phyloP scores from a whole-genome alignment of 768 basidiomycete genomes.

The Collybia mongolica region DNA sequence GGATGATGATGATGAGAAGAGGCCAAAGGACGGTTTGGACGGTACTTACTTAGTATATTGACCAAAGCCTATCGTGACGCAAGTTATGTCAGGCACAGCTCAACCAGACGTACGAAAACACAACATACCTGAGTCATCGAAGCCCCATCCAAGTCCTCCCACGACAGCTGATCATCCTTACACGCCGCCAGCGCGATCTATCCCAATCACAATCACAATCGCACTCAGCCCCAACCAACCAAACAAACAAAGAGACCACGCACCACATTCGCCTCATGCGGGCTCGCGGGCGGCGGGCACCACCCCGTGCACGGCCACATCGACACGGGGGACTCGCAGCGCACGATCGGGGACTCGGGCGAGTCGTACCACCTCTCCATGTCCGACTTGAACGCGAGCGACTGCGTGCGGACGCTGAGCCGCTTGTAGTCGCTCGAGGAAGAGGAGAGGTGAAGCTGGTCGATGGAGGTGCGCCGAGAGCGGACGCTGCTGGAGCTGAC shows the following conservation, averaged over 20 bases:
- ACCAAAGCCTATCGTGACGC: constrained; percentile 18
- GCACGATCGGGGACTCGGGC: constrained; percentile 18
- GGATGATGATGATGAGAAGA: neutral
- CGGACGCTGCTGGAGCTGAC: constrained; percentile 14
- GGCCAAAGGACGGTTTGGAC: neutral
- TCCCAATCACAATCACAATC: neutral
- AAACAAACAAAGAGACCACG: constrained; percentile 4
- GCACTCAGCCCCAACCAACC: too few species aligned
- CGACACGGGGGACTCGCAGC: constrained; percentile 28
- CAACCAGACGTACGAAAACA: neutral
- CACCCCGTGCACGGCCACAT: constrained; percentile 30
- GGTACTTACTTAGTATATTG: constrained; percentile 15
- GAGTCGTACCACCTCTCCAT: constrained; percentile 16
- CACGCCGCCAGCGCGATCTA: constrained; percentile 36
- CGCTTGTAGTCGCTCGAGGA: constrained; percentile 8
- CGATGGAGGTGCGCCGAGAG: constrained; percentile 20
- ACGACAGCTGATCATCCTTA: constrained; percentile 35
- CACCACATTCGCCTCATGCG: constrained; percentile 28
- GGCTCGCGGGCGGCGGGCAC: constrained; percentile 15
- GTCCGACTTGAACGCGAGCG: constrained; percentile 16
- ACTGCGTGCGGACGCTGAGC: constrained; percentile 6
- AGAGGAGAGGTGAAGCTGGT: constrained; percentile 14
- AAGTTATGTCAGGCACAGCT: neutral
- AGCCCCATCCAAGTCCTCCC: constrained; percentile 32
- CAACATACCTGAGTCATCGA: constrained; percentile 36